Base-by-base conservation (phyloP, 2,329 filamentous ascomycete genomes). In the Neonectria neomacrospora region DNA sequence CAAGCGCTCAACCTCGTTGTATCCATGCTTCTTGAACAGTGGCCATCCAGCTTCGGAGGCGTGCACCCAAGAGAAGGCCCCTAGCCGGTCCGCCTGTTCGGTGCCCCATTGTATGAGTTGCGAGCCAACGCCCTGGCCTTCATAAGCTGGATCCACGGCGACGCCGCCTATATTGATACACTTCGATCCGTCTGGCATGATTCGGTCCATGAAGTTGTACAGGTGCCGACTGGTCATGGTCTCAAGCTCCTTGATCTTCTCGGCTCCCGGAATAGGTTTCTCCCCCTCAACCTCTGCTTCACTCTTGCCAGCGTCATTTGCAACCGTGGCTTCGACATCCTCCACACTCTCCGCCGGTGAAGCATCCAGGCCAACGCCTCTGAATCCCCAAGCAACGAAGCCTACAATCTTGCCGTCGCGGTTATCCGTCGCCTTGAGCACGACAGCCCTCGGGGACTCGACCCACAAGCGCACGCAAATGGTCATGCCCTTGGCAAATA, bases 61-160 rank as follows among this genome's bases (percentile, higher is more conserved):
- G 60, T 78, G 75, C 50, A 77, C 77, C 77, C 77, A 79, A 34
- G 71, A 72, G 44, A 78, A 75, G 9, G 71, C 72, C 3, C 67
- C 64, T 30, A 70, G 55, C 6, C 68, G 54, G 48, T 79, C 76
- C 52, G 74, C 75, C 6, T 72, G 66, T 12, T 66, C 52, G 5
- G 73, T 76, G 22, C 77, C 78, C 72, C 73, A 77, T 28, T 65
- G 64, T 22, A 80, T 58, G 39, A 80, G 71, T 30, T 71, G 72
- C 0, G 70, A 70, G 3, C 77, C 78, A 12, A 79, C 66, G 5
- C 78, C 77, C 3, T 62, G 71, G 3, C 71, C 67, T 51, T 79
- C 75, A 45, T 67, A 71, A 3, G 61, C 62, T 3, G 78, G 77
- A 16, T 73, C 71, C 2, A 80, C 76, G 4, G 74, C 71, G 3